These are phyloP conservation scores for Xylaria acuta DNA, from an alignment of 495 filamentous ascomycete genomes.

Conservation along the genomic window DNA sequence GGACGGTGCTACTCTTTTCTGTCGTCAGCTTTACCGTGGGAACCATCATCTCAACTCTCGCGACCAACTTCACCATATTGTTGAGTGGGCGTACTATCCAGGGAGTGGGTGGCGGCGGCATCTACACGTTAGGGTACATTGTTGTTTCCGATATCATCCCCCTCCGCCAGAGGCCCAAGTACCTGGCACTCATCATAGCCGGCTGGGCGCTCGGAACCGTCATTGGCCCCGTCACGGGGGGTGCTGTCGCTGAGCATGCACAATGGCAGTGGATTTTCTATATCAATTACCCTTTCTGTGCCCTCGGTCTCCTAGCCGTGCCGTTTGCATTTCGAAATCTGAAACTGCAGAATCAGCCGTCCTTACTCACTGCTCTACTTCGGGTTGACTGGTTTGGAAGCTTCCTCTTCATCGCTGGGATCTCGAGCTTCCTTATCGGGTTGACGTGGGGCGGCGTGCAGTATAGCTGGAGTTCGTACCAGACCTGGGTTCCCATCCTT, in stretches of 20 bases:
- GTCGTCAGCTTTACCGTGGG: slow-evolving; percentile 54
- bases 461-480: slow-evolving; percentile 60
- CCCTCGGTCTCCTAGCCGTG: slow-evolving; percentile 35
- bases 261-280: slow-evolving; percentile 52
- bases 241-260: slow-evolving; percentile 61
- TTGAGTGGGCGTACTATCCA: slow-evolving; percentile 45
- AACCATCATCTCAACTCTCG: slow-evolving; percentile 33
- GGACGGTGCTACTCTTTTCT: slow-evolving; percentile 54
- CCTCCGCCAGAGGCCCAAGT: slow-evolving; percentile 55
- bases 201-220: slow-evolving; percentile 66
- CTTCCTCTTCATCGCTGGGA: slow-evolving; percentile 57
- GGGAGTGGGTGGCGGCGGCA: slow-evolving; percentile 47
- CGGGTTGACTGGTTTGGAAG: slow-evolving; percentile 68
- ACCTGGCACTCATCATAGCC: slow-evolving; percentile 38
- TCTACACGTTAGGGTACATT: slow-evolving; percentile 38
- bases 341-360: slow-evolving; percentile 17
- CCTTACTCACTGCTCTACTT: slow-evolving; percentile 30
- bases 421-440: slow-evolving; percentile 57
- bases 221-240: slow-evolving; percentile 69
- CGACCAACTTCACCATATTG: slow-evolving; percentile 31
- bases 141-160: slow-evolving; percentile 56
- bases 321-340: slow-evolving; percentile 42
- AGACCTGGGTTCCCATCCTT: slow-evolving; percentile 63
- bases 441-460: slow-evolving; percentile 62
- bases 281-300: slow-evolving; percentile 53